Evolutionary conservation across 371 early-diverging fungal genomes (phyloP).

Genomic region (Mucor velutinosus): DNA sequence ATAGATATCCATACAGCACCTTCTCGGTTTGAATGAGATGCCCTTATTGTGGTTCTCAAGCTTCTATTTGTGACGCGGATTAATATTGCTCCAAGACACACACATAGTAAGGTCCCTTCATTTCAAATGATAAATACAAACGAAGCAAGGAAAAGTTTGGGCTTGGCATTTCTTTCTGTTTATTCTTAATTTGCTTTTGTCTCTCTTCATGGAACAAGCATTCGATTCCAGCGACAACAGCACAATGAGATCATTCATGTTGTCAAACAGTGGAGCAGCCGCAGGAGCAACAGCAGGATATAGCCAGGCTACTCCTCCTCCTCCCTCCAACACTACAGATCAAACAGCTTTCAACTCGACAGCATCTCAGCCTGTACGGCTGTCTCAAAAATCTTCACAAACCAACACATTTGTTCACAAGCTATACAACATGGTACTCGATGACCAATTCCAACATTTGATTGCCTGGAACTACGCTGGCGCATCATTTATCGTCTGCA

Average conservation of each 20-base stretch:
- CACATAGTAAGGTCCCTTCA: not conserved
- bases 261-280: not conserved
- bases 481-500: conserved; percentile 89
- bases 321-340: not conserved
- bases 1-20: not conserved
- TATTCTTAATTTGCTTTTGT: not conserved
- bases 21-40: conserved; percentile 10
- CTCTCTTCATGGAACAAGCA: not conserved
- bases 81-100: conserved; percentile 1
- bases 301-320: not conserved
- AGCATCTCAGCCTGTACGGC: conserved; percentile 2
- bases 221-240: not conserved
- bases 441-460: conserved; percentile 77
- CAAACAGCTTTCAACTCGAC: conserved; percentile 1
- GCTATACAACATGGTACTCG: conserved; percentile 75
- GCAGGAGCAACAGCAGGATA: not conserved
- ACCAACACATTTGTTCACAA: conserved; percentile 50
- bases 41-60: conserved; percentile 6
- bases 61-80: conserved; percentile 22
- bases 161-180: conserved; percentile 6
- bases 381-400: conserved; percentile 20
- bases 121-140: not conserved
- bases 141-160: not conserved
- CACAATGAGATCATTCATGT: conserved; percentile 1
- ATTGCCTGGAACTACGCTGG: conserved; percentile 87